phyloP scores from a whole-genome alignment of 257 asterid genomes.

The Coffea canephora region DNA sequence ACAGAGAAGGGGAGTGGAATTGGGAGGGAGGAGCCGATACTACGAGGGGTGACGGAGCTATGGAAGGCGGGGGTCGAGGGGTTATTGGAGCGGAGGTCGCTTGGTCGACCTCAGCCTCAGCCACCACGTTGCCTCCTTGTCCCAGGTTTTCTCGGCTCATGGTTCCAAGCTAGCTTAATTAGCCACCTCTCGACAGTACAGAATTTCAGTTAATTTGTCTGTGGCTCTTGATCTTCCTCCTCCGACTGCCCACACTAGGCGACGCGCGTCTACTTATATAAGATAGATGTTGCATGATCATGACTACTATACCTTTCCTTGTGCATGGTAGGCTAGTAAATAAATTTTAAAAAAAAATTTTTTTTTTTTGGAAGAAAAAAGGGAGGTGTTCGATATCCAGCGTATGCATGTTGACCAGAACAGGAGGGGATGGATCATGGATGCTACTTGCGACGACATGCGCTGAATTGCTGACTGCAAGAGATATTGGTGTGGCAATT shows the following conservation, averaged over 20 bases:
- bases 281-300: background rate
- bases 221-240: background rate
- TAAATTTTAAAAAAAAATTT: no score
- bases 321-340: background rate
- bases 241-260: background rate
- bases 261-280: background rate
- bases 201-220: background rate
- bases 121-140: constrained; percentile 7
- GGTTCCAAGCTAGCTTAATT: background rate
- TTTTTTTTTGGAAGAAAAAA: no score
- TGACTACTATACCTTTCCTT: no score
- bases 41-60: constrained; percentile 36
- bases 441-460: background rate
- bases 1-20: constrained; percentile 70
- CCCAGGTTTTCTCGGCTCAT: constrained; percentile 22
- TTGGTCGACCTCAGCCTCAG: constrained; percentile 17
- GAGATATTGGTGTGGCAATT: background rate
- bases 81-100: constrained; percentile 45
- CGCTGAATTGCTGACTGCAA: background rate
- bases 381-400: background rate
- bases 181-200: no score
- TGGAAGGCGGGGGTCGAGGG: constrained; percentile 32
- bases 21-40: constrained; percentile 78
- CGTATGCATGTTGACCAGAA: constrained; percentile 17
- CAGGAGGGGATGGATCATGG: no score